Evolutionary conservation across 179 eudicot genomes (phyloP).

Genomic region (Beta corolliflora): DNA sequence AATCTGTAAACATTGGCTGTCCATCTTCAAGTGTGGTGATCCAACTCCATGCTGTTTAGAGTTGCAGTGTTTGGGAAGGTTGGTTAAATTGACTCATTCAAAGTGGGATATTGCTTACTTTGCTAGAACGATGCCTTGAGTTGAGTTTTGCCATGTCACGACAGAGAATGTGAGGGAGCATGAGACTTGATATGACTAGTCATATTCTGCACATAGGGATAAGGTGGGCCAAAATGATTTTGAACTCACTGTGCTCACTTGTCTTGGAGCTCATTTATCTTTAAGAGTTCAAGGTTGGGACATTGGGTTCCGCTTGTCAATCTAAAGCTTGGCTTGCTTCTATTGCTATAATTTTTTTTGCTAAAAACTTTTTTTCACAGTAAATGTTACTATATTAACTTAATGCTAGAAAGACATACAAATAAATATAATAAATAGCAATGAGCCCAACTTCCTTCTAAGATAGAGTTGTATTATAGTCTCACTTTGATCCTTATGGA

Average conservation of each 20-base stretch:
- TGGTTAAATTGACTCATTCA: not conserved
- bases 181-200: constrained; percentile 14
- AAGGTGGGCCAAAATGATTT: not conserved
- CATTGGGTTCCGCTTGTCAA: too few relatives aligned
- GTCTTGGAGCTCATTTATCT: not conserved
- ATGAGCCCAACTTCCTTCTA: too few relatives aligned
- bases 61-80: not conserved
- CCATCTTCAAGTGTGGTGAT: not conserved
- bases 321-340: not conserved
- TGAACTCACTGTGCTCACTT: not conserved
- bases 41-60: not conserved
- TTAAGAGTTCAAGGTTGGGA: not conserved
- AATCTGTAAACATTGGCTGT: not conserved
- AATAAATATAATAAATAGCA: too few relatives aligned
- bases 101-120: not conserved
- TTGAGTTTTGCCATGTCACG: not conserved
- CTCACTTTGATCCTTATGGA: too few relatives aligned
- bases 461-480: too few relatives aligned
- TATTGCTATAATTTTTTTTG: not conserved
- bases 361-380: not conserved
- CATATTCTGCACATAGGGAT: constrained; percentile 1
- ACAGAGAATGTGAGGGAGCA: not conserved
- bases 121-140: constrained; percentile 9
- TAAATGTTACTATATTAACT: not conserved
- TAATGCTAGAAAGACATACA: too few relatives aligned